Evolutionary conservation across 176 grass and related monocot species (phyloP).

Genomic region (Areca catechu): DNA sequence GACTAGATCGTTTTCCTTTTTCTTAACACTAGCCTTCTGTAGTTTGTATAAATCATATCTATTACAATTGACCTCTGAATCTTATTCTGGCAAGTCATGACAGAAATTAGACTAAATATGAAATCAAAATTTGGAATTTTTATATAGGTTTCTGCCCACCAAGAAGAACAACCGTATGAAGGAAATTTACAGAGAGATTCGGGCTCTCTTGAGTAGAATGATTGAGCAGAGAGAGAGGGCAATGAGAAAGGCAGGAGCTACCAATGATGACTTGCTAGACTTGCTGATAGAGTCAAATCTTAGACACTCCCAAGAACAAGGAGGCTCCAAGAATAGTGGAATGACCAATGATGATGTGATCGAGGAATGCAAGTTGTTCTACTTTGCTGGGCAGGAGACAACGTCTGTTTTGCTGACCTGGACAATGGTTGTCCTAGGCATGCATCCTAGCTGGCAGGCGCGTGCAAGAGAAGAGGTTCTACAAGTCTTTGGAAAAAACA

Average conservation of each 20-base stretch:
- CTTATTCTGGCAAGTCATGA: too few relatives aligned
- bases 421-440: conserved; percentile 25
- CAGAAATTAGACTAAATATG: too few relatives aligned
- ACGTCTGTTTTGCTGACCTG: conserved; percentile 17
- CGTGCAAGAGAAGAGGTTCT: neutral
- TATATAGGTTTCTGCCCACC: conserved; percentile 43
- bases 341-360: conserved; percentile 34
- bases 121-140: too few relatives aligned
- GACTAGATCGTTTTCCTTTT: too few relatives aligned
- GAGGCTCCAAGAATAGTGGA: conserved; percentile 16
- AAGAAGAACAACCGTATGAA: conserved; percentile 51
- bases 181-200: conserved; percentile 35
- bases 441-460: conserved; percentile 16
- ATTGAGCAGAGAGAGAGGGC: conserved; percentile 46
- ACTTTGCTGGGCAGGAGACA: conserved; percentile 23
- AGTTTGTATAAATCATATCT: too few relatives aligned
- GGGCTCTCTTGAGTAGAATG: conserved; percentile 32
- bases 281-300: conserved; percentile 45
- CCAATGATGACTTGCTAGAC: conserved; percentile 40
- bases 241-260: conserved; percentile 18
- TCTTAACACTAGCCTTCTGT: too few relatives aligned
- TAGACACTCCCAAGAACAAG: conserved; percentile 11
- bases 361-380: conserved; percentile 4
- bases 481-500: conserved; percentile 7
- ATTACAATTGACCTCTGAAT: too few relatives aligned